These are phyloP conservation scores for Medicago truncatula DNA, from an alignment of 306 rosid genomes.

Conservation along the genomic window DNA sequence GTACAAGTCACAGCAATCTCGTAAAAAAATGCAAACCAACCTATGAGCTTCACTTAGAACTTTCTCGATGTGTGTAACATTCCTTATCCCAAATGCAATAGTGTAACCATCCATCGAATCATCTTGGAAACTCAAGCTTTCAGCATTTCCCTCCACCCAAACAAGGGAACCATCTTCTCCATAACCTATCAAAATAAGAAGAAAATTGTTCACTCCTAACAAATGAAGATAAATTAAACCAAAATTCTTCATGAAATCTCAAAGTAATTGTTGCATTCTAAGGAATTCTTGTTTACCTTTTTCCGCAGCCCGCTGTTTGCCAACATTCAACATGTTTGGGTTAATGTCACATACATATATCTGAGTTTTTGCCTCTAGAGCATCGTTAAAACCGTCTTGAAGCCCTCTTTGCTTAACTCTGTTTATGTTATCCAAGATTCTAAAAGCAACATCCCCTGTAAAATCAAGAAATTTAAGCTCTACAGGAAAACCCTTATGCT, in stretches of 20 bases:
- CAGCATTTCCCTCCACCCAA: constrained; percentile 96
- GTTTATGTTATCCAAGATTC: constrained; percentile 76
- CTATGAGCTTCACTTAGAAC: constrained; percentile 83
- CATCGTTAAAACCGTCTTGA: constrained; percentile 58
- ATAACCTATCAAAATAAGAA: constrained; percentile 57
- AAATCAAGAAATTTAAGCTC: constrained; percentile 31
- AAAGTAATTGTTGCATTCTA: constrained; percentile 23
- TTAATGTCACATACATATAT: constrained; percentile 90
- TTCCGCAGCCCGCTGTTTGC: constrained; percentile 69
- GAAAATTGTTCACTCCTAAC: constrained; percentile 43
- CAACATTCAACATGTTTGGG: constrained; percentile 86
- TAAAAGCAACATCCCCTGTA: constrained; percentile 97
- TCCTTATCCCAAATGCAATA: constrained; percentile 95
- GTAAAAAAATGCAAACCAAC: constrained; percentile 49
- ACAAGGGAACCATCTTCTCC: constrained; percentile 73
- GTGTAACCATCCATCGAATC: constrained; percentile 97
- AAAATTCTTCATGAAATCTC: constrained; percentile 27
- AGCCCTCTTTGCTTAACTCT: constrained; percentile 70
- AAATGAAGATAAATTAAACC: constrained; percentile 26
- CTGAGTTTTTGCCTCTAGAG: constrained; percentile 67
- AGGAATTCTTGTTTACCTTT: constrained; percentile 61
- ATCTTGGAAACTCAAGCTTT: constrained; percentile 66
- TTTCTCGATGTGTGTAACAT: constrained; percentile 94
- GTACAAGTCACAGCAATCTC: constrained; percentile 32
- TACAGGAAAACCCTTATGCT: constrained; percentile 3